A percentile compares a stretch with the other conserved stretches of the same genome.
These are phyloP conservation scores for Lasiosphaeria miniovina DNA, from an alignment of 495 filamentous ascomycete species.

Conservation along the genomic window DNA sequence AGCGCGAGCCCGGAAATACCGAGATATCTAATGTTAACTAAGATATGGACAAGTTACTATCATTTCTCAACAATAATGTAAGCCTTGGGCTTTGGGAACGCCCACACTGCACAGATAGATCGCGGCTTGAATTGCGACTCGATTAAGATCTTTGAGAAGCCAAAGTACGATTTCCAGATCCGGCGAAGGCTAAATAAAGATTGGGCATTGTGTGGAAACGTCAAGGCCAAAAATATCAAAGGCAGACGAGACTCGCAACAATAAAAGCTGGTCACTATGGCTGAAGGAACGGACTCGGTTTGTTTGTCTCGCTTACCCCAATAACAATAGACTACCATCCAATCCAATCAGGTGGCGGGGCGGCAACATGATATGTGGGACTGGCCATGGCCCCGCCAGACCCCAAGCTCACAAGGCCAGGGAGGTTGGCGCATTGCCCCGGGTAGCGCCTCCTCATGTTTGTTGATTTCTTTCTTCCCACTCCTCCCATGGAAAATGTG, in stretches of 20 bases:
- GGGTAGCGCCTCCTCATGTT: constrained; percentile 31
- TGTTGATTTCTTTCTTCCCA: constrained; percentile 34
- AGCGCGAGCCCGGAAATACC: no score
- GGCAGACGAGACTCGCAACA: background rate
- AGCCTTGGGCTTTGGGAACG: no score
- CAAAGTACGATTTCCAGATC: no score
- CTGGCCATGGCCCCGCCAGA: constrained; percentile 22
- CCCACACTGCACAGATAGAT: no score
- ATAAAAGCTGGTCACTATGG: no score
- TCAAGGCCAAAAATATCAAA: background rate
- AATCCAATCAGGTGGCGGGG: constrained; percentile 23
- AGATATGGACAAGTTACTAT: no score
- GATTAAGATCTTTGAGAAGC: no score
- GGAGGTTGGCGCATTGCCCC: constrained; percentile 33
- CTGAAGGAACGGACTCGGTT: constrained; percentile 4
- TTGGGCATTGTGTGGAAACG: background rate
- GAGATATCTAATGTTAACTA: no score
- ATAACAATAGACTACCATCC: constrained; percentile 4
- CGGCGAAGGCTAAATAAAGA: no score
- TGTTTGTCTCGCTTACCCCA: constrained; percentile 12
- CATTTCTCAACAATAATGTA: no score
- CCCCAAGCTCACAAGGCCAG: constrained; percentile 8
- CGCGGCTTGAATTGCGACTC: no score
- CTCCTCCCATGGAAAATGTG: constrained; percentile 22
- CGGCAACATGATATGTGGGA: constrained; percentile 13